These are phyloP conservation scores for Graphium sp. DNA, from an alignment of 2,329 filamentous ascomycete genomes.

Conservation along the genomic window DNA sequence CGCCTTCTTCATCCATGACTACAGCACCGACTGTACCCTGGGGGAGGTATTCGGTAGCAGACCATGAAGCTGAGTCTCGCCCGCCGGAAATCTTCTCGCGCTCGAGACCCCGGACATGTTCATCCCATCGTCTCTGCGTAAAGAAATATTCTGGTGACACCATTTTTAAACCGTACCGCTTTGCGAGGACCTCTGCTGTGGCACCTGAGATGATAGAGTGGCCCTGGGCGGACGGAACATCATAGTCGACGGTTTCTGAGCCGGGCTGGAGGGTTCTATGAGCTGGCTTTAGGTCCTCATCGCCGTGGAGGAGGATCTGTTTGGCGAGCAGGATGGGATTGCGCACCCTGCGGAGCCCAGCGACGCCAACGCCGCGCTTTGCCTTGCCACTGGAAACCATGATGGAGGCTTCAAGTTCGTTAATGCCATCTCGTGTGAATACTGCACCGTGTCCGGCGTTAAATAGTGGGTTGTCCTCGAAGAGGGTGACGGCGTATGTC, in stretches of 20 bases:
- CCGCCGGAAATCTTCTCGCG: conserved; percentile 24
- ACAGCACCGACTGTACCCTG: conserved; percentile 79
- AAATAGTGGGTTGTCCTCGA: conserved; percentile 71
- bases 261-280: conserved; percentile 12
- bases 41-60: conserved; percentile 49
- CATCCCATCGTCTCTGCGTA: conserved; percentile 62
- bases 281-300: conserved; percentile 34
- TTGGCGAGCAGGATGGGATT: conserved; percentile 65
- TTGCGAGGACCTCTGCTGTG: conserved; percentile 53
- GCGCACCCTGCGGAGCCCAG: conserved; percentile 55
- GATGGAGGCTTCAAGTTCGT: conserved; percentile 73
- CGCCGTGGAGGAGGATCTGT: conserved; percentile 51
- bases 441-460: conserved; percentile 75
- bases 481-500: conserved; percentile 53
- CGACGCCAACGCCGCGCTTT: conserved; percentile 66
- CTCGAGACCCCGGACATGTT: conserved; percentile 46
- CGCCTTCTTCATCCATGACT: conserved; percentile 59
- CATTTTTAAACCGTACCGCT: conserved; percentile 50
- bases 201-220: conserved; percentile 55
- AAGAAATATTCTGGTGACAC: conserved; percentile 62
- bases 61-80: conserved; percentile 33
- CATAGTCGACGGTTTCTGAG: conserved; percentile 8
- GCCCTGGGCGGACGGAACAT: conserved; percentile 42
- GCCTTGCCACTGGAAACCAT: conserved; percentile 62
- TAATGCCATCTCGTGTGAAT: conserved; percentile 67